Base-by-base conservation (phyloP, 1,284 basidiomycete species). In the Leccinum angustisporum region DNA sequence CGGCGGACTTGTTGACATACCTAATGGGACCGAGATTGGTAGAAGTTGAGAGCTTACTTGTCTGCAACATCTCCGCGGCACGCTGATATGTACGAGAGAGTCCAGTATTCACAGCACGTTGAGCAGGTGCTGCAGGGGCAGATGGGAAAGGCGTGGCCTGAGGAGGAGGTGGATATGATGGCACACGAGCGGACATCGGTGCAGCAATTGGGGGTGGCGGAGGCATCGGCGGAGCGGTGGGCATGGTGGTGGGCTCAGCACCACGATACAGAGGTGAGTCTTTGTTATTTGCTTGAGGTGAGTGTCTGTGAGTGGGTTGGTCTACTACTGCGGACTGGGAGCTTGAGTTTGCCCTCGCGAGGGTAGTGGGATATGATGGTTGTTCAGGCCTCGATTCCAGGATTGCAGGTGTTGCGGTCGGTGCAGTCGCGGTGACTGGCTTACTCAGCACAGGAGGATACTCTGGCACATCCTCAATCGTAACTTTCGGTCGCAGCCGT, bases 391-490 rank as follows among this genome's bases (percentile, higher is more conserved):
- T 66, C 51, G 58, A 57, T 7, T 58, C 58, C 8, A 54, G 25
- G 48, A 50, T 54, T 55, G 60, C 46, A 38, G 64, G 34, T n/a
- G 51, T 52, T 30, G 54, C 51, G 43, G 59, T 48, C 9, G 58
- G 43, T 27, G 53, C 36, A 43, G 33, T 63, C 34, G 40, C 11
- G n/a, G 63, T 38, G 13, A 56, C 58, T 11, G 62, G 54, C 55
- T 65, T 75, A 34, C 55, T 58, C 8, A 36, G 50, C 51, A 64
- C 43, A 3, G 62, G 66, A 5, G 63, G 61, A 56, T 74, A 70
- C 55, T 73, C 72, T 54, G 67, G 51, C 13, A 68, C 65, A 51
- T 73, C 72, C 55, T 76, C 75, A 4, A 76, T 50, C 5, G 69
- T 75, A 55, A 71, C 72, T 59, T 70, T 76, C 38, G 66, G 68